Conservation (phyloP, 768 basidiomycete species). For the Trichaptum fuscoviolaceum region DNA sequence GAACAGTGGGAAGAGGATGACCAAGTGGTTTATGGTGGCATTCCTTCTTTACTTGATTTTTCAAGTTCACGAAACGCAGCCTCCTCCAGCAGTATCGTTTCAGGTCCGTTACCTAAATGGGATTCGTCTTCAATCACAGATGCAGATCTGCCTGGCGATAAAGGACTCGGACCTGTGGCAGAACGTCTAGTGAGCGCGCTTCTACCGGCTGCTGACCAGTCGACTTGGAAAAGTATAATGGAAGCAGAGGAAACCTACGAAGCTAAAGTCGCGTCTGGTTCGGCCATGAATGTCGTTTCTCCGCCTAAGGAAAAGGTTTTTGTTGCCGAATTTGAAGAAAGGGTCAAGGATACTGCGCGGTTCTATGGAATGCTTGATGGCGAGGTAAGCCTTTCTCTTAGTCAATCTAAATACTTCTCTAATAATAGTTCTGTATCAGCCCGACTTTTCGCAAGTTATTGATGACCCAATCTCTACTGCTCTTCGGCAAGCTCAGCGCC, state of each 20-base stretch:
- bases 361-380: slow-evolving; percentile 66
- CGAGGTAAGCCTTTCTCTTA: slow-evolving; percentile 44
- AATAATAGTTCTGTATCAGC: slow-evolving; percentile 33
- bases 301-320: slow-evolving; percentile 74
- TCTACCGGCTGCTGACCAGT: slow-evolving; percentile 59
- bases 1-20: slow-evolving; percentile 96
- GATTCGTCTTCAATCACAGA: slow-evolving; percentile 80
- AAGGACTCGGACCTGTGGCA: slow-evolving; percentile 82
- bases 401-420: slow-evolving; percentile 15
- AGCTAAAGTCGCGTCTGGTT: slow-evolving; percentile 50
- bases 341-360: slow-evolving; percentile 71
- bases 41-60: slow-evolving; percentile 36
- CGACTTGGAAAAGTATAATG: slow-evolving; percentile 71
- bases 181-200: slow-evolving; percentile 78
- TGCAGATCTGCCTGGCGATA: slow-evolving; percentile 57
- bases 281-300: slow-evolving; percentile 63
- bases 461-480: slow-evolving; percentile 94
- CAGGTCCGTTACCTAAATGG: slow-evolving; percentile 65
- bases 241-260: slow-evolving; percentile 84
- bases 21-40: slow-evolving; percentile 39
- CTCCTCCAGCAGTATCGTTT: slow-evolving; percentile 26
- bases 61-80: slow-evolving; percentile 30
- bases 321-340: slow-evolving; percentile 72
- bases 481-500: slow-evolving; percentile 80
- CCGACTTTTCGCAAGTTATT: slow-evolving; percentile 70